Base-by-base conservation (phyloP, 2,329 filamentous ascomycete genomes). In the Cladophialophora carrionii region DNA sequence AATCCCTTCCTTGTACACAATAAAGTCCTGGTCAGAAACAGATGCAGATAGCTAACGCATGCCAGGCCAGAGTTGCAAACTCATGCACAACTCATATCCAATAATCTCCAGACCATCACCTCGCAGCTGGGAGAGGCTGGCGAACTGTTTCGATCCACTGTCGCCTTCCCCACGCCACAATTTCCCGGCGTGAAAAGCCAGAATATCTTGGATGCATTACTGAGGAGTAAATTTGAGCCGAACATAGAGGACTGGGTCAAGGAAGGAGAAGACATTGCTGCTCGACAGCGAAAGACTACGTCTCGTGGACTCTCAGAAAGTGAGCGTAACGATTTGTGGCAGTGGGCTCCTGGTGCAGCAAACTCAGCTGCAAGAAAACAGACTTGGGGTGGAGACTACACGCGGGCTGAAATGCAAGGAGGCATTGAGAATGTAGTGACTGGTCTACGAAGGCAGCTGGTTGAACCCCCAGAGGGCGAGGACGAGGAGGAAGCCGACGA, bases 161-260 rank as follows among this genome's bases (percentile, higher is more conserved):
- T 90, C 68, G 85, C 90, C 24, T 91, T 90, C 74, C 92, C 92
- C 0, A 87, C 88, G 12, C 90, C 91, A 1, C 87, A 88, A 75
- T 95, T 86, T 77, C 92, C 87, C 4, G 89, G 86, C 43, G 88
- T 84, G 71, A 88, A 84, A 4, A 87, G 91, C 65, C 86, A 90
- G 75, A 73, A 74, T 56, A 82, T 91, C 3, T 82, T 94, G 1
- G 82, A 85, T 29, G 85, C 89, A 71, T 81, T 96, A 1, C 81
- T 96, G 34, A 88, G 91, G 46, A 96, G 95, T 78, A 95, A 95
- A 75, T 83, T 92, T 56, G 91, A 95, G 70, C 90, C 91, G 0
- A 83, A 86, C 26, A 87, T 92, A 20, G 90, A 93, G 74, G 86
- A 88, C 63, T 88, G 89, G 78, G 87, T 94, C 29, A 84, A 87